A percentile compares a stretch with the other conserved stretches of the same genome.
phyloP scores from a whole-genome alignment of 768 basidiomycete species.

The Mycena chlorophos region DNA sequence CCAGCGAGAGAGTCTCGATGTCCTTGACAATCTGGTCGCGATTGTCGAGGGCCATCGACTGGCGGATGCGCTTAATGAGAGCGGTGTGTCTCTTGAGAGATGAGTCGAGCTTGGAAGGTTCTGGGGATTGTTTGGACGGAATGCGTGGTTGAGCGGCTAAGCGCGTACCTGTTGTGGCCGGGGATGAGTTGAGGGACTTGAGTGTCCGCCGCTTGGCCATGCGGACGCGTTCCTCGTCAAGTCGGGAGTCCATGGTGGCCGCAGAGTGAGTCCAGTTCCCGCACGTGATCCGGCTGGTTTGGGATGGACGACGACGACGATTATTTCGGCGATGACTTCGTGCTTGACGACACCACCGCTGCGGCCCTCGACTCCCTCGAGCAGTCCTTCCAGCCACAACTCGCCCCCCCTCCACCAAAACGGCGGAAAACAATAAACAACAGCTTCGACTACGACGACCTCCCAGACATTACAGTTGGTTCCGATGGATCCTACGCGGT shows the following conservation, averaged over 20 bases:
- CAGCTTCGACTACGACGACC: conserved; percentile 47
- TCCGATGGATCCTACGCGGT: conserved; percentile 59
- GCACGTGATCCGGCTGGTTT: background rate
- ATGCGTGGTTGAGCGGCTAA: background rate
- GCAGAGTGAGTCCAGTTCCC: background rate
- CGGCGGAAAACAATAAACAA: conserved; percentile 54
- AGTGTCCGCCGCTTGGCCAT: conserved; percentile 16
- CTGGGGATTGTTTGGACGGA: conserved; percentile 37
- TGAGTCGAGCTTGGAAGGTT: conserved; percentile 80
- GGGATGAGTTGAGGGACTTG: conserved; percentile 19
- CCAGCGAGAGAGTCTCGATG: conserved; percentile 83
- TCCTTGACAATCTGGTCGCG: conserved; percentile 90
- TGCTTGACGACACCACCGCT: conserved; percentile 61
- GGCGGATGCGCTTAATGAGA: conserved; percentile 89
- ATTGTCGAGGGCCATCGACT: conserved; percentile 80
- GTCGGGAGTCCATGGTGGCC: background rate
- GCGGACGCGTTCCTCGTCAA: conserved; percentile 20
- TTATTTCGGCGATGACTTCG: conserved; percentile 62
- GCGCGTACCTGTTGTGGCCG: conserved; percentile 14
- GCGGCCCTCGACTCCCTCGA: conserved; percentile 65
- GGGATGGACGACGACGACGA: conserved; percentile 70
- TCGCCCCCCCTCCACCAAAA: conserved; percentile 46
- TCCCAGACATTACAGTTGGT: conserved; percentile 65
- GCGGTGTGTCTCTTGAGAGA: conserved; percentile 96
- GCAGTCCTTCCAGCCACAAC: conserved; percentile 38